These are phyloP conservation scores for Eutrema heterophyllum DNA, from an alignment of 345 rosid species.

Conservation along the genomic window DNA sequence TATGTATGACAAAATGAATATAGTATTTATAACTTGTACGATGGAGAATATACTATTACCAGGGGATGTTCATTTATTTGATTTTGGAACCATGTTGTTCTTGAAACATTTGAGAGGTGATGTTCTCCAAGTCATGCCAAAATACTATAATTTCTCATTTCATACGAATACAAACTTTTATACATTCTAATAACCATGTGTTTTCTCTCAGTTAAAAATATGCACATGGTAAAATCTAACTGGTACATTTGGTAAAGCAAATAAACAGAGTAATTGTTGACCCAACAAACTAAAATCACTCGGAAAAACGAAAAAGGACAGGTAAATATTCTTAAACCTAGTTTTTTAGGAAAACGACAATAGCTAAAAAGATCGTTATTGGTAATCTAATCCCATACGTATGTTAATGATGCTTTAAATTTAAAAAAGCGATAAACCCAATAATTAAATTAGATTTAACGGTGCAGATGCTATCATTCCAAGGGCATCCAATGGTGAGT, in stretches of 20 bases:
- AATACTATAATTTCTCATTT: slow-evolving; percentile 8
- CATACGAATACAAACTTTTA: background rate
- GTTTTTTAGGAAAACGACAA: slow-evolving; percentile 20
- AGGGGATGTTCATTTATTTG: slow-evolving; percentile 23
- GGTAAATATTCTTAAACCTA: slow-evolving; percentile 8
- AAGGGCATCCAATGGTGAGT: slow-evolving; percentile 4
- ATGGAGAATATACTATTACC: slow-evolving; percentile 9
- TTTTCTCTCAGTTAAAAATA: background rate
- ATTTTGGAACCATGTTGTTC: slow-evolving; percentile 34
- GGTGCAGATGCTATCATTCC: slow-evolving; percentile 22
- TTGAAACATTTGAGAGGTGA: slow-evolving; percentile 9
- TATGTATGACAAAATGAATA: background rate
- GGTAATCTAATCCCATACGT: slow-evolving; percentile 21
- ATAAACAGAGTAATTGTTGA: background rate
- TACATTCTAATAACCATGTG: background rate
- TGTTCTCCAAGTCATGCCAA: slow-evolving; percentile 26
- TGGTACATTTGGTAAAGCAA: background rate
- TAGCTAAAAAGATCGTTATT: slow-evolving; percentile 21
- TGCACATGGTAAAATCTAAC: background rate
- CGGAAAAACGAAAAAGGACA: background rate
- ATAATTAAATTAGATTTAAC: slow-evolving; percentile 13
- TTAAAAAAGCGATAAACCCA: background rate
- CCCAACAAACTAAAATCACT: background rate
- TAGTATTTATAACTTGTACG: slow-evolving; percentile 1
- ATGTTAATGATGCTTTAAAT: slow-evolving; percentile 20